phyloP scores from a whole-genome alignment of 352 stramenopile genomes.

The Pythium phragmitis region DNA sequence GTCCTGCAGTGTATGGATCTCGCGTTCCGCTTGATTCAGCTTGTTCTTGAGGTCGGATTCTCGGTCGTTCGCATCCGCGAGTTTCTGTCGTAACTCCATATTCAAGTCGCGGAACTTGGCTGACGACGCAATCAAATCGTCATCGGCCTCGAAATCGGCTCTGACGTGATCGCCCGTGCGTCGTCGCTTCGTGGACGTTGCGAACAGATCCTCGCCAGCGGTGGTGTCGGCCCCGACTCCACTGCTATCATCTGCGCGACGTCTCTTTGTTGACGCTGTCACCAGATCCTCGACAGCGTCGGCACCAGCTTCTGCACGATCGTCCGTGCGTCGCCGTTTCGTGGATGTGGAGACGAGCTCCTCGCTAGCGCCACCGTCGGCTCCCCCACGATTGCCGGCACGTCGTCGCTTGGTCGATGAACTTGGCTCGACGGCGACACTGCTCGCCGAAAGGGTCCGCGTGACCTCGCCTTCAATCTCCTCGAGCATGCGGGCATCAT shows the following conservation, averaged over 20 bases:
- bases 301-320: too few relatives aligned
- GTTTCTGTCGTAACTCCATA: slow-evolving; percentile 13
- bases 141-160: neutral
- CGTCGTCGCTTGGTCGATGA: slow-evolving; percentile 5
- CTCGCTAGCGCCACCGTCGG: too few relatives aligned
- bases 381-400: neutral
- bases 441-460: neutral
- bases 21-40: slow-evolving; percentile 4
- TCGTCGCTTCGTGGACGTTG: too few relatives aligned
- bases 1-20: slow-evolving; percentile 9
- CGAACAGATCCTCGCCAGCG: too few relatives aligned
- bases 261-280: too few relatives aligned
- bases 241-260: too few relatives aligned
- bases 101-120: slow-evolving; percentile 20
- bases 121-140: neutral
- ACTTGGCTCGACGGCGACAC: slow-evolving; percentile 1
- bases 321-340: too few relatives aligned
- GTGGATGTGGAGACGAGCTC: too few relatives aligned
- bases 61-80: slow-evolving; percentile 9
- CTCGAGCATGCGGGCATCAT: slow-evolving; percentile 5
- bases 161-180: slow-evolving; percentile 3
- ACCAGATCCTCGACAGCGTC: too few relatives aligned
- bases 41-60: slow-evolving; percentile 20
- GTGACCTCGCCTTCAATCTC: slow-evolving; percentile 24
- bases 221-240: too few relatives aligned